A percentile compares a stretch with the other conserved stretches of the same genome.
Conservation (phyloP, 2,329 filamentous ascomycete species). For the Fusarium continuum region DNA sequence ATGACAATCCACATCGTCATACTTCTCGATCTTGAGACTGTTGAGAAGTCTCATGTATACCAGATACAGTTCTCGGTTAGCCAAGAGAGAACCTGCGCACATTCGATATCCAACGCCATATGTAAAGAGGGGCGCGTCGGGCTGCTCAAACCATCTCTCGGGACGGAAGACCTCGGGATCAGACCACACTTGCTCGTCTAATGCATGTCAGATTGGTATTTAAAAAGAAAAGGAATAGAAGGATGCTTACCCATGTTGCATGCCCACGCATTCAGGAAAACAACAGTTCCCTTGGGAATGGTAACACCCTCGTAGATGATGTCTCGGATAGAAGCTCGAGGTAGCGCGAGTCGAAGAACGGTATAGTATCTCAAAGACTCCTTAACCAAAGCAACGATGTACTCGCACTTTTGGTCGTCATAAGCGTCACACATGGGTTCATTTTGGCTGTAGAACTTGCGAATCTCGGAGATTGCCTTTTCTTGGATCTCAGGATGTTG, state of each 20-base stretch:
- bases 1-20: constrained; percentile 65
- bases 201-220: neutral
- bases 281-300: constrained; percentile 69
- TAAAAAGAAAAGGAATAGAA: no score
- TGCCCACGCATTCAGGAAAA: constrained; percentile 74
- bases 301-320: constrained; percentile 64
- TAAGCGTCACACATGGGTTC: constrained; percentile 67
- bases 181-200: constrained; percentile 37
- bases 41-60: constrained; percentile 70
- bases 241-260: constrained; percentile 70
- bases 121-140: constrained; percentile 70
- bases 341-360: constrained; percentile 69
- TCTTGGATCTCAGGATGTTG: constrained; percentile 69
- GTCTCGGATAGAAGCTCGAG: constrained; percentile 68
- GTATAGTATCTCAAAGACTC: constrained; percentile 71
- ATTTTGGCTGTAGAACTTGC: constrained; percentile 59
- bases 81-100: constrained; percentile 66
- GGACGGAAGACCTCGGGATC: constrained; percentile 66
- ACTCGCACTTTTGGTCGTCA: constrained; percentile 71
- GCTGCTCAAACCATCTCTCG: constrained; percentile 65
- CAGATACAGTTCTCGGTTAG: constrained; percentile 72
- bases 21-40: constrained; percentile 66
- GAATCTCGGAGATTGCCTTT: constrained; percentile 66
- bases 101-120: constrained; percentile 74
- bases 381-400: constrained; percentile 69